Evolutionary conservation across 306 rosid genomes (phyloP).

Genomic region (Castanea crenata): DNA sequence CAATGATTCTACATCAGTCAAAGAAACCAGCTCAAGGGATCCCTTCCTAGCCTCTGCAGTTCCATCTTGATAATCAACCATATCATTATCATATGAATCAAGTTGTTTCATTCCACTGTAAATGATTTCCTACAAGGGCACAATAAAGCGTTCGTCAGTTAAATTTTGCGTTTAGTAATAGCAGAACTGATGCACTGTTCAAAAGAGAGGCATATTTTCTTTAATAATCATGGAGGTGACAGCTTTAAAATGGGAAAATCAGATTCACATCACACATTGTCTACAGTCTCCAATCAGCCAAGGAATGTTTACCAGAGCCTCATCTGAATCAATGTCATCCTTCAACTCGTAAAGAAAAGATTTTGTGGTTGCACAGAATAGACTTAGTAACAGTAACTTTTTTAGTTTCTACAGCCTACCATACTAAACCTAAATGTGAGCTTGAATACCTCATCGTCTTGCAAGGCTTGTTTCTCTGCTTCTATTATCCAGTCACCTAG

Average conservation of each 20-base stretch:
- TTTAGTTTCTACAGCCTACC: neutral
- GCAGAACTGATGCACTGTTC: conserved; percentile 9
- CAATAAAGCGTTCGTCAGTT: neutral
- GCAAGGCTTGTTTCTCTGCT: conserved; percentile 41
- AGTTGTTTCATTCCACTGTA: conserved; percentile 55
- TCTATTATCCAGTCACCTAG: conserved; percentile 79
- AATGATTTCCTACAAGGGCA: conserved; percentile 46
- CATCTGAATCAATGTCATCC: neutral
- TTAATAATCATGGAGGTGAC: conserved; percentile 4
- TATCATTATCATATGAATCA: conserved; percentile 62
- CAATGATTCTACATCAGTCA: conserved; percentile 47
- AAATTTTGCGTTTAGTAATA: conserved; percentile 16
- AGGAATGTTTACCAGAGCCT: neutral
- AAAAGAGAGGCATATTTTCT: neutral
- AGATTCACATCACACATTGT: neutral
- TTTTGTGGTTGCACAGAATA: neutral
- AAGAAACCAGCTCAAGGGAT: conserved; percentile 43
- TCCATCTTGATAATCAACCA: conserved; percentile 65
- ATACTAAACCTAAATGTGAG: neutral
- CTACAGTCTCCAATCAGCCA: neutral
- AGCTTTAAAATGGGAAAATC: conserved; percentile 1
- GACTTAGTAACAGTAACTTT: neutral
- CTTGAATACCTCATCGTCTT: conserved; percentile 61
- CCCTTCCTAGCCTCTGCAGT: conserved; percentile 47
- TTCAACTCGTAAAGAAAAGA: neutral